phyloP scores from a whole-genome alignment of 257 asterid species.

The Euphrasia confusa region DNA sequence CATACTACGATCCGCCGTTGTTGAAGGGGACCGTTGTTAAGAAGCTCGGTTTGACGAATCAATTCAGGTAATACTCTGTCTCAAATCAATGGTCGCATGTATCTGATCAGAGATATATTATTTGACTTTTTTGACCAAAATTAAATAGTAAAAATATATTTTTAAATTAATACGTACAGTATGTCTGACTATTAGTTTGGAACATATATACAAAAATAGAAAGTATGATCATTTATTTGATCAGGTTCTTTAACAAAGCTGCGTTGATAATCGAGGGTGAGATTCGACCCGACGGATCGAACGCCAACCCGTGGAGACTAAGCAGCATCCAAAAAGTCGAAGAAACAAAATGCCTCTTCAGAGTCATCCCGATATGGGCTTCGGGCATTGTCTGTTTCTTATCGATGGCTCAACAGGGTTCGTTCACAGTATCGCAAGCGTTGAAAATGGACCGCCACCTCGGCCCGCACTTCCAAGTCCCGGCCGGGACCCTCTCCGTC shows the following conservation, averaged over 20 bases:
- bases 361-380: slow-evolving; percentile 98
- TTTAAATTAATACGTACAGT: too few relatives aligned
- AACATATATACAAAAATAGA: too few relatives aligned
- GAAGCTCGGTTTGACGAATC: slow-evolving; percentile 45
- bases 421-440: slow-evolving; percentile 44
- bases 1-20: slow-evolving; percentile 48
- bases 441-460: slow-evolving; percentile 55
- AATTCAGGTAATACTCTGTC: slow-evolving; percentile 37
- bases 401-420: slow-evolving; percentile 72
- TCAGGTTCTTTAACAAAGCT: slow-evolving; percentile 79
- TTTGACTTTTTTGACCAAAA: too few relatives aligned
- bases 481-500: slow-evolving; percentile 14
- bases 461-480: slow-evolving; percentile 50
- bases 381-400: slow-evolving; percentile 79
- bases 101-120: too few relatives aligned
- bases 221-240: not conserved
- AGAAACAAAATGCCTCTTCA: slow-evolving; percentile 65
- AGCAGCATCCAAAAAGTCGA: slow-evolving; percentile 77
- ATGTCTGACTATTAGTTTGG: too few relatives aligned
- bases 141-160: too few relatives aligned
- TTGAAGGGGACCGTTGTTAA: slow-evolving; percentile 24
- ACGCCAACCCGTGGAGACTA: slow-evolving; percentile 32
- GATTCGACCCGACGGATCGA: slow-evolving; percentile 40
- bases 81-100: too few relatives aligned
- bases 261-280: slow-evolving; percentile 56